A percentile compares a stretch with the other conserved stretches of the same genome.
Evolutionary conservation across 139 green algal species (phyloP).

Genomic region (Edaphochlamys debaryana): DNA sequence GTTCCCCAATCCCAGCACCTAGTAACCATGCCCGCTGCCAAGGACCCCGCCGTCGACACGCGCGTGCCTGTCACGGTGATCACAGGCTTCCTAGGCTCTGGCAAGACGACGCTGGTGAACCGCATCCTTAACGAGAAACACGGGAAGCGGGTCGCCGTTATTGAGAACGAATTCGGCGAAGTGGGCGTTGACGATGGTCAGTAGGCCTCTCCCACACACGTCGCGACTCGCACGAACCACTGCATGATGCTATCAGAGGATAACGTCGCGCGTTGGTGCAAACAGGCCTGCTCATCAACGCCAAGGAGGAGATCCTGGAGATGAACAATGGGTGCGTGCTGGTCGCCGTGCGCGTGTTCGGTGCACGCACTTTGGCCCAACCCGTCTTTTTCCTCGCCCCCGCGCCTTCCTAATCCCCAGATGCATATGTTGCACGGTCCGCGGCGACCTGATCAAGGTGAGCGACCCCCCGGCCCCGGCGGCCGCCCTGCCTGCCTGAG

Average conservation of each 20-base stretch:
- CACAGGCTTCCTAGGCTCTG: slow-evolving; percentile 76
- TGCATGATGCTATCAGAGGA: no score
- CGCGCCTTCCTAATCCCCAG: no score
- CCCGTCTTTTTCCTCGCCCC: no score
- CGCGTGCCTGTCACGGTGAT: slow-evolving; percentile 55
- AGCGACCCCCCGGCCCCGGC: no score
- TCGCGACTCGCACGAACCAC: no score
- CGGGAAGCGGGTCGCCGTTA: slow-evolving; percentile 85
- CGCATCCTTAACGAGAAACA: slow-evolving; percentile 73
- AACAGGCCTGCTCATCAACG: not conserved
- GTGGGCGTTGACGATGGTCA: not conserved
- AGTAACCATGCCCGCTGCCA: no score
- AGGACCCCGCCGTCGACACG: no score
- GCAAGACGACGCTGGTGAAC: slow-evolving; percentile 79
- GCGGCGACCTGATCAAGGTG: slow-evolving; percentile 75
- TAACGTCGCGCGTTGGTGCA: not conserved
- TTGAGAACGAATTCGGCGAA: slow-evolving; percentile 83
- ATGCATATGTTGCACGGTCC: slow-evolving; percentile 50
- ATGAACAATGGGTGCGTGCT: not conserved
- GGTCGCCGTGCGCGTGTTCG: no score
- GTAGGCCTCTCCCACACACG: no score
- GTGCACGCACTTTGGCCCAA: no score
- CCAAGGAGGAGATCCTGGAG: slow-evolving; percentile 1
- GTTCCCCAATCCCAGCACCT: no score
- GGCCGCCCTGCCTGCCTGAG: no score